A percentile compares a stretch with the other conserved stretches of the same genome.
These are phyloP conservation scores for Zymoseptoria crescenta DNA, from an alignment of 2,329 filamentous ascomycete species.

Conservation along the genomic window DNA sequence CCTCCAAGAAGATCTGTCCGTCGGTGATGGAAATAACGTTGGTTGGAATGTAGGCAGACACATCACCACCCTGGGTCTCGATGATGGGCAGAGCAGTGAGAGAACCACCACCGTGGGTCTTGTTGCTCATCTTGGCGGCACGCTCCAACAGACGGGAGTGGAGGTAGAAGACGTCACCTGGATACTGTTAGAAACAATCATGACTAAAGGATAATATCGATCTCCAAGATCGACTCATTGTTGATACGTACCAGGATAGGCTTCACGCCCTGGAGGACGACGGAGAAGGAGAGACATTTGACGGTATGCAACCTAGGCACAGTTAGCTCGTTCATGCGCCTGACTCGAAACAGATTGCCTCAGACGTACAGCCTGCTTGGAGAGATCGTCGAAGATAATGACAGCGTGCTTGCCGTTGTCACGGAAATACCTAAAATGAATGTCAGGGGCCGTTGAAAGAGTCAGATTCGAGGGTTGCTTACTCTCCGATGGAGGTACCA, in stretches of 20 bases:
- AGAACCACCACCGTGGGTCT: constrained; percentile 79
- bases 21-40: constrained; percentile 99
- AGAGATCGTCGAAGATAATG: constrained; percentile 89
- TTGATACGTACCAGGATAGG: constrained; percentile 73
- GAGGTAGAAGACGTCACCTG: constrained; percentile 75
- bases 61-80: constrained; percentile 99
- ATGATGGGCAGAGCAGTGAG: constrained; percentile 96
- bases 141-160: constrained; percentile 99
- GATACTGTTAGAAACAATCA: not conserved
- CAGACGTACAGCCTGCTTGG: constrained; percentile 68
- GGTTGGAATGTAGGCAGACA: constrained; percentile 99
- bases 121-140: constrained; percentile 98
- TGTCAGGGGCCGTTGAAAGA: not conserved
- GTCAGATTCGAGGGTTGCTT: not conserved
- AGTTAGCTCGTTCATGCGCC: no score
- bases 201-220: not conserved
- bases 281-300: constrained; percentile 98
- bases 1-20: constrained; percentile 99
- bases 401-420: constrained; percentile 84
- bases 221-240: not conserved
- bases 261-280: constrained; percentile 85
- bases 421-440: constrained; percentile 58
- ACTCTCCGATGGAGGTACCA: constrained; percentile 40
- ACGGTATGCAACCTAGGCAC: constrained; percentile 43
- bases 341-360: not conserved